Base-by-base conservation (phyloP, 192 early-diverging fungal genomes). In the Coemansia sp. region DNA sequence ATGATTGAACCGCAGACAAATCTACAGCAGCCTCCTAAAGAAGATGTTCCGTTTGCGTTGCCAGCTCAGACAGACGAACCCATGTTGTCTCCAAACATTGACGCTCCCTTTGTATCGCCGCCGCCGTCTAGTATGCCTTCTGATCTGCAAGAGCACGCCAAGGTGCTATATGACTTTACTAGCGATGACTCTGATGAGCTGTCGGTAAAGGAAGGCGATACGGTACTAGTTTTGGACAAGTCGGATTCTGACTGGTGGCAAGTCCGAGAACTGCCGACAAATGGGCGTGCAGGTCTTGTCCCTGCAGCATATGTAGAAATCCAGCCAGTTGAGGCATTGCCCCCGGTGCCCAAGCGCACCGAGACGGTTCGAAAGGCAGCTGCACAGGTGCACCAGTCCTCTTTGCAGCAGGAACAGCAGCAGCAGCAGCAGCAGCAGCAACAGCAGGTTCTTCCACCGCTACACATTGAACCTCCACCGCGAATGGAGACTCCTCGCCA, bases 191-290 rank as follows among this genome's bases (percentile, higher is more conserved):
- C 84, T 3, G 95, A 93, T 53, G 95, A 99, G 76, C 68, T 99
- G n/a, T 71, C 80, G 6, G 91, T 99, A 12, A 54, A 63, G 0
- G 93, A 93, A 58, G 86, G 90, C 51, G 92, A 94, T 46, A 81
- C 88, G 23, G 69, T 99, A 36, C 64, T 91, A 56, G 86, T 97
- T 14, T 64, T 93, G 6, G 94, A 97, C 73, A 85, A 85, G 9
- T 87, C 89, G 46, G 83, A 82, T 30, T 76, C 85, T 5, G 94
- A 96, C 40, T 99, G 96, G 96, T 93, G 90, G 90, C 76, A 72
- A 34, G 85, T 88, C 12, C 84, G 89, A 40, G 62, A 88, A 46
- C 72, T 81, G 6, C 78, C 80, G 10, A 74, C 79, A 11, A 76
- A 82, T 57, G 80, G 70, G 3, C 40, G 61, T 8, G 44, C 82